Percentiles rank a stretch among this genome's conserved stretches.
phyloP scores from a whole-genome alignment of 306 rosid species.

The Quercus engelmannii region DNA sequence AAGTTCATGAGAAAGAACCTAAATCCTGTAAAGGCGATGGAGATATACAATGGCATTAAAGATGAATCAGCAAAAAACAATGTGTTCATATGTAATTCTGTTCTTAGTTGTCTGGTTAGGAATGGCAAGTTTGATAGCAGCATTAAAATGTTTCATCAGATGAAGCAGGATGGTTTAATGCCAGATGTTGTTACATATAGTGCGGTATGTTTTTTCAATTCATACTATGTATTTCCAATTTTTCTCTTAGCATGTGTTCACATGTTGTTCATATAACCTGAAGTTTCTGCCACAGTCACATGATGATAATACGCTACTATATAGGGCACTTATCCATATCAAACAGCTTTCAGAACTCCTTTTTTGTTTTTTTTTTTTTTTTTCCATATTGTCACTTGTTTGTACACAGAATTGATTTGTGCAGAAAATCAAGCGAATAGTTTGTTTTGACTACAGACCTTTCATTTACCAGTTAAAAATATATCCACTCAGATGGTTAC shows the following conservation, averaged over 20 bases:
- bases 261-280: not conserved
- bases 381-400: not conserved
- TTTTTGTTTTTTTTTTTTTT: not conserved
- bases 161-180: conserved; percentile 69
- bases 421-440: not conserved
- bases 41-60: conserved; percentile 58
- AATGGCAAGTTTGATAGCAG: conserved; percentile 62
- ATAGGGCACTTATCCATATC: not conserved
- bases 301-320: not conserved
- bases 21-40: conserved; percentile 56
- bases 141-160: conserved; percentile 60
- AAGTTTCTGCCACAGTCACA: not conserved
- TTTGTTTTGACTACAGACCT: not conserved
- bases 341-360: not conserved
- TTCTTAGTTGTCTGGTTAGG: conserved; percentile 62
- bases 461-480: not conserved
- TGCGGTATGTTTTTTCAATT: conserved; percentile 51
- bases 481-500: not conserved
- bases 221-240: not conserved
- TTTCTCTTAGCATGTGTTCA: not conserved
- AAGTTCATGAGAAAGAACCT: conserved; percentile 68
- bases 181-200: conserved; percentile 89
- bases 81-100: conserved; percentile 66
- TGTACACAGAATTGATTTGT: not conserved
- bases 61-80: conserved; percentile 54